Conservation (phyloP, 441 rosid genomes). For the Syzygium malaccense region DNA sequence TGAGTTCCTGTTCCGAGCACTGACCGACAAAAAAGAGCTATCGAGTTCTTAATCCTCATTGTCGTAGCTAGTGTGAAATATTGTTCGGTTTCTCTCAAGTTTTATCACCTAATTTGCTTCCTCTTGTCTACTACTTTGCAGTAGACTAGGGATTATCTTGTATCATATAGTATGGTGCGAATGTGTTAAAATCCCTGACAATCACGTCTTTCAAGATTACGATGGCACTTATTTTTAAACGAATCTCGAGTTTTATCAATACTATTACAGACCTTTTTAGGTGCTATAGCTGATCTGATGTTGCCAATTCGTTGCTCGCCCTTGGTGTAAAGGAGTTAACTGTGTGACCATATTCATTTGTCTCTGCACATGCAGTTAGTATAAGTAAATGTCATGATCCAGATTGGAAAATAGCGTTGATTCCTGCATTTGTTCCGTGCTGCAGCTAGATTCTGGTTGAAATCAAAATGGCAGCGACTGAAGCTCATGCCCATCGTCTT, state of each 20-base stretch:
- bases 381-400: neutral
- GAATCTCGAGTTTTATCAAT: neutral
- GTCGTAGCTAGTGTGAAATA: neutral
- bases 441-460: slow-evolving; percentile 10
- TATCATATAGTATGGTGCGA: neutral
- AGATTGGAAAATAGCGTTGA: neutral
- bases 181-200: neutral
- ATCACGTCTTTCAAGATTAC: neutral
- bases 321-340: neutral
- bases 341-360: neutral
- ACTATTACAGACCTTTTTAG: neutral
- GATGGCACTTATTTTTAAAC: neutral
- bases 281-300: neutral
- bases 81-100: neutral
- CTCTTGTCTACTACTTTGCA: neutral
- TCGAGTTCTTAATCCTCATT: neutral
- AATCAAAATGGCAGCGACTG: slow-evolving; percentile 58
- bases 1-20: neutral
- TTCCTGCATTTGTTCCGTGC: neutral
- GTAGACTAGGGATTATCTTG: neutral
- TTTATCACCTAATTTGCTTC: neutral
- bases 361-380: neutral
- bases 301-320: neutral
- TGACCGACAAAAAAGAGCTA: neutral
- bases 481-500: slow-evolving; percentile 64